Base-by-base conservation (phyloP, 1,284 basidiomycete genomes). In the Inonotus hispidus region DNA sequence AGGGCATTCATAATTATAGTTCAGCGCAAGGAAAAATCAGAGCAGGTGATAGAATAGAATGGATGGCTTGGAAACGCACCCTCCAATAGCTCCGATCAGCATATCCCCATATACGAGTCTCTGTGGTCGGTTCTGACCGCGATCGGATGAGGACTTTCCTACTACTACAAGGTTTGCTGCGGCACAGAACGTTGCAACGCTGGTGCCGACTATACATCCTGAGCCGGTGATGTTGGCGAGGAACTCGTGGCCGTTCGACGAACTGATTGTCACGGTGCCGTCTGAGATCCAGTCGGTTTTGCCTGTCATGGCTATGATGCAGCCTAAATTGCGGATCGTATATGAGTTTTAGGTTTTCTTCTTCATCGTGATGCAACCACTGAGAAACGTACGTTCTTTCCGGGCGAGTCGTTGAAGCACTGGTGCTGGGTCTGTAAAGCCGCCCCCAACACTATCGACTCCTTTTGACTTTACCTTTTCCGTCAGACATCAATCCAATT, bases 161-260 rank as follows among this genome's bases (percentile, higher is more conserved):
- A 69, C 70, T 19, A 56, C 56, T 14, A 58, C 58, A 35, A 78
- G 71, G 71, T 79, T 80, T 2, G 88, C 85, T 0, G 84, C 86
- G 2, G 87, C 92, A 67, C 92, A 90, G 72, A 88, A 95, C 4
- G 87, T 82, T 2, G 88, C 87, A 55, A 93, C 80, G 29, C 79
- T 79, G 50, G 88, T 89, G 32, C 93, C 95, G 2, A 90, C 82
- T 71, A 96, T 87, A 70, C 95, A 98, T 1, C 95, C 95, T 23
- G 88, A 90, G 0, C 94, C 95, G 0, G 95, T 97, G 64, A 97
- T 93, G 38, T 82, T 77, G 0, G 87, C 88, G 5, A 97, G 82
- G 13, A 91, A 75, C 11, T 80, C 74, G 67, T 92, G 81, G 0
- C 96, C 95, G 68, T 98, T 98, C 0, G 78, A 75, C 4, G 92